phyloP scores from a whole-genome alignment of 306 rosid species.

The Prunus mume region DNA sequence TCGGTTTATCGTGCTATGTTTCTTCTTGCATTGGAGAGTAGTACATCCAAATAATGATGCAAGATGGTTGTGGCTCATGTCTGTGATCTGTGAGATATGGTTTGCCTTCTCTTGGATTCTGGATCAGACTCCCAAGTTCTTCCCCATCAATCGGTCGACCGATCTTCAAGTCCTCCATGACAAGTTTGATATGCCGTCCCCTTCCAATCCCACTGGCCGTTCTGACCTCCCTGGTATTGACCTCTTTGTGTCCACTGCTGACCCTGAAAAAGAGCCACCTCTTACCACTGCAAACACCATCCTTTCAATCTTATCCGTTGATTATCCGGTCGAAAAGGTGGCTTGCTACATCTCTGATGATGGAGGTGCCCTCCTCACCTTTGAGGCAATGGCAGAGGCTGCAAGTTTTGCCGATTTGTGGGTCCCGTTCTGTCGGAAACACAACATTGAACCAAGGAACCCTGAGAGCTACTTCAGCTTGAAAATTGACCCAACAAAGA shows the following conservation, averaged over 20 bases:
- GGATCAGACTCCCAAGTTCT: constrained; percentile 83
- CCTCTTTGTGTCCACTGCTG: constrained; percentile 83
- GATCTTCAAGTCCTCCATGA: constrained; percentile 66
- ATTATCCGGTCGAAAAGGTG: constrained; percentile 85
- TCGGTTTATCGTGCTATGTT: constrained; percentile 50
- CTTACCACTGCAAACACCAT: constrained; percentile 90
- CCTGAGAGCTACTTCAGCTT: constrained; percentile 75
- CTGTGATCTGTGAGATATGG: constrained; percentile 88
- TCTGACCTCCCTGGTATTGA: constrained; percentile 58
- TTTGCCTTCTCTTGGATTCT: constrained; percentile 93
- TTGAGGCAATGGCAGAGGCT: constrained; percentile 91
- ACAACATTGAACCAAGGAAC: constrained; percentile 77
- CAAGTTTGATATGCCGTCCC: constrained; percentile 62
- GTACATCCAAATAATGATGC: constrained; percentile 75
- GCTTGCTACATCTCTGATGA: constrained; percentile 88
- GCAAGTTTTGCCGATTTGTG: constrained; percentile 90
- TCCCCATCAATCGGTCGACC: constrained; percentile 74
- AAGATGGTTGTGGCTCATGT: constrained; percentile 74
- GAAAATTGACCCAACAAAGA: constrained; percentile 82
- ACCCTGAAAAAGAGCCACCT: constrained; percentile 92
- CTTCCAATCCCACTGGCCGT: constrained; percentile 49
- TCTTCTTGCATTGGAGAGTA: constrained; percentile 81
- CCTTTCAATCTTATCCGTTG: constrained; percentile 77
- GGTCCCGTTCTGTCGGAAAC: constrained; percentile 89
- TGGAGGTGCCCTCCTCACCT: constrained; percentile 79